Evolutionary conservation across 345 rosid genomes (phyloP).

Genomic region (Hevea brasiliensis): DNA sequence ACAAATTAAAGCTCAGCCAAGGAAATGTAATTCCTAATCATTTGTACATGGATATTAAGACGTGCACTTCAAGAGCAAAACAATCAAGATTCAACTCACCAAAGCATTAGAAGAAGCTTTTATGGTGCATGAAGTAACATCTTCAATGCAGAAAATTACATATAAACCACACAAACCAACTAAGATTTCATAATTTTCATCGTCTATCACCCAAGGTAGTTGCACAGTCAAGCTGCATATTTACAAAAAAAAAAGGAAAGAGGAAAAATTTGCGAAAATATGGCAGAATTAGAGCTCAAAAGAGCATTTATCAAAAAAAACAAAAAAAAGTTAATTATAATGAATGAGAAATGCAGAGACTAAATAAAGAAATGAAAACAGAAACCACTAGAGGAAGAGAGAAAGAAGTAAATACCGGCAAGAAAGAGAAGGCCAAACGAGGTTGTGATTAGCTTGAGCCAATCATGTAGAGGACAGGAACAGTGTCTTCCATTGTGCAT

Average conservation of each 20-base stretch:
- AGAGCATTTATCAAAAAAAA: not conserved
- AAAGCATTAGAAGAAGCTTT: no score
- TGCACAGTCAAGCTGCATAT: not conserved
- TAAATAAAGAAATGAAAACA: not conserved
- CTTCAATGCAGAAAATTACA: no score
- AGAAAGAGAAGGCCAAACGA: slow-evolving; percentile 54
- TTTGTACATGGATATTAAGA: not conserved
- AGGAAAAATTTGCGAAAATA: not conserved
- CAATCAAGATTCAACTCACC: no score
- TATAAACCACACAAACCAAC: no score
- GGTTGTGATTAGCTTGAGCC: slow-evolving; percentile 47
- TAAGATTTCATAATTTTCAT: no score
- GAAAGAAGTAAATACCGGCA: slow-evolving; percentile 38
- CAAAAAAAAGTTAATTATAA: not conserved
- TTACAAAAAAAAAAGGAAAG: not conserved
- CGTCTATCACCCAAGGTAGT: no score
- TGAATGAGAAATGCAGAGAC: not conserved
- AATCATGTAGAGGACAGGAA: slow-evolving; percentile 51
- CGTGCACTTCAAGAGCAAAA: no score
- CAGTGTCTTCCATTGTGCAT: slow-evolving; percentile 45
- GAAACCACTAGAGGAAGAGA: slow-evolving; percentile 20
- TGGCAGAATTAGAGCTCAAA: not conserved
- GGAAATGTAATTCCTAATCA: not conserved
- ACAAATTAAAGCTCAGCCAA: not conserved
- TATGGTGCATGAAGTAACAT: no score